phyloP scores from a whole-genome alignment of 2,329 filamentous ascomycete species.

The Helicocarpus griseus region DNA sequence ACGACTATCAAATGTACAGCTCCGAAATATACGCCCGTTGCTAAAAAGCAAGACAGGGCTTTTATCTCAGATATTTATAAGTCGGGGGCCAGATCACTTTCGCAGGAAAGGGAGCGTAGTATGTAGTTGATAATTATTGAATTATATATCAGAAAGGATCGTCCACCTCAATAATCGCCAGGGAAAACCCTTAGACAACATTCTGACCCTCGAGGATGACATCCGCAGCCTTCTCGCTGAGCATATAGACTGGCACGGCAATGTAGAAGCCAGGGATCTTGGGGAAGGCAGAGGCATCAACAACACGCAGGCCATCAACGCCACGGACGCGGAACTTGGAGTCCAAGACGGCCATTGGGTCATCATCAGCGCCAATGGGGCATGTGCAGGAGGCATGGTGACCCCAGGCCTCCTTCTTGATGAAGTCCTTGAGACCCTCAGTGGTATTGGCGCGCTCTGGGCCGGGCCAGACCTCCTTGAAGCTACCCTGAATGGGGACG shows the following conservation, averaged over 20 bases:
- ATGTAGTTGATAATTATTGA: not conserved
- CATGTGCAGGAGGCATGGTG: conserved; percentile 50
- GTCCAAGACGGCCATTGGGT: conserved; percentile 46
- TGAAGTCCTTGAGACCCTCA: conserved; percentile 38
- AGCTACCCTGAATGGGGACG: conserved; percentile 34
- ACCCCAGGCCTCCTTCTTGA: conserved; percentile 44
- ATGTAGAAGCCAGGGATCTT: conserved; percentile 44
- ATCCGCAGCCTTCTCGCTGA: conserved; percentile 51
- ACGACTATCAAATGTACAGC: not conserved
- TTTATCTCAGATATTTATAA: not conserved
- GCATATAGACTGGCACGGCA: conserved; percentile 41
- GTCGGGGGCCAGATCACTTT: too few species aligned
- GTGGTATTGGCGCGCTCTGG: conserved; percentile 29
- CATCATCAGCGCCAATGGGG: conserved; percentile 44
- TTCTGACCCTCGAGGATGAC: conserved; percentile 29
- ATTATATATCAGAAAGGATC: not conserved
- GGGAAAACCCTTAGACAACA: not conserved
- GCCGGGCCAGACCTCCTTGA: conserved; percentile 36
- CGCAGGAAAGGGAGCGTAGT: not conserved
- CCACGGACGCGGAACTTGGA: conserved; percentile 45
- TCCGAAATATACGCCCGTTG: not conserved
- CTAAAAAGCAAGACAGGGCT: not conserved
- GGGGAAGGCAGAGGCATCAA: conserved; percentile 49
- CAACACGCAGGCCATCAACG: conserved; percentile 44
- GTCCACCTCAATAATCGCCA: not conserved